These are phyloP conservation scores for Aquilaria malaccensis DNA, from an alignment of 345 rosid genomes.

Conservation along the genomic window DNA sequence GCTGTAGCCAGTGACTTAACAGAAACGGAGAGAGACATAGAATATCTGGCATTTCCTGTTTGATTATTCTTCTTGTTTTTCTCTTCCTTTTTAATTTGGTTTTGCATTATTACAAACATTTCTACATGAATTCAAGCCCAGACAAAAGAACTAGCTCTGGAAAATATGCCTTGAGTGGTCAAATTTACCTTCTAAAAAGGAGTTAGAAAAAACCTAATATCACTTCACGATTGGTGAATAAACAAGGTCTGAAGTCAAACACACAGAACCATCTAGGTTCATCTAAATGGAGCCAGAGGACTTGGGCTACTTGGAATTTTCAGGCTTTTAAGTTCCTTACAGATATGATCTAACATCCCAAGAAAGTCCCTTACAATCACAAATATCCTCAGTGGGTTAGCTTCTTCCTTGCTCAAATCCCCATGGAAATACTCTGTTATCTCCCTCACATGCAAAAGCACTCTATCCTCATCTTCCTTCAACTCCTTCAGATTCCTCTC, in stretches of 20 bases:
- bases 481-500: slow-evolving; percentile 58
- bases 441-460: slow-evolving; percentile 60
- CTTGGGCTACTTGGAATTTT: slow-evolving; percentile 53
- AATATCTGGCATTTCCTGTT: too few species aligned
- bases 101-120: too few species aligned
- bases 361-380: slow-evolving; percentile 97
- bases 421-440: slow-evolving; percentile 96
- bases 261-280: slow-evolving; percentile 14
- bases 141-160: too few species aligned
- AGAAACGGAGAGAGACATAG: too few species aligned
- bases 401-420: slow-evolving; percentile 74
- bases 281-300: slow-evolving; percentile 83
- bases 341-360: slow-evolving; percentile 90
- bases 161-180: too few species aligned
- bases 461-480: slow-evolving; percentile 63
- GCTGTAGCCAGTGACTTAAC: too few species aligned
- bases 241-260: neutral
- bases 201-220: too few species aligned
- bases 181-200: too few species aligned
- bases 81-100: too few species aligned
- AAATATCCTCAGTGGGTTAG: slow-evolving; percentile 77
- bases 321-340: slow-evolving; percentile 74
- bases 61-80: too few species aligned
- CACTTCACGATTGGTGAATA: neutral
- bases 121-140: too few species aligned